These are phyloP conservation scores for Dioszegia aurantiaca DNA, from an alignment of 768 basidiomycete genomes.

Conservation along the genomic window DNA sequence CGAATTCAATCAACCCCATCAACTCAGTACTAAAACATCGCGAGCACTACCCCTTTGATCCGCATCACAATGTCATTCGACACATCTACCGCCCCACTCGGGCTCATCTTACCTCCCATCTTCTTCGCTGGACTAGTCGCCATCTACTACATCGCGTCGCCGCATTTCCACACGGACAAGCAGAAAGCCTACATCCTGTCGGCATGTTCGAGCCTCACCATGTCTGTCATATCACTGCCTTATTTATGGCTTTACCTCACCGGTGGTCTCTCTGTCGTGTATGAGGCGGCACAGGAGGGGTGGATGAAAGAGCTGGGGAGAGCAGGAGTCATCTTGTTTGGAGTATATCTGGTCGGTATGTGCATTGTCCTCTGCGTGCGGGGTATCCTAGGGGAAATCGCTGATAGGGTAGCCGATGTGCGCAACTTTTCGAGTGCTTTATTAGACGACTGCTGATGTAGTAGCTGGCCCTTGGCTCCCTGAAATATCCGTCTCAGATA, in stretches of 20 bases:
- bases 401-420: constrained; percentile 26
- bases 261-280: constrained; percentile 43
- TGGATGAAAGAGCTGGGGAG: constrained; percentile 40
- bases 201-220: constrained; percentile 53
- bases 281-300: constrained; percentile 33
- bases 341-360: constrained; percentile 56
- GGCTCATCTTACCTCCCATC: constrained; percentile 4
- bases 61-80: too few species aligned
- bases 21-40: too few species aligned
- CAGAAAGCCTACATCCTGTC: constrained; percentile 59
- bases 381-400: not conserved
- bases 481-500: constrained; percentile 57
- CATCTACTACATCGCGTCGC: constrained; percentile 9
- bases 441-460: constrained; percentile 3
- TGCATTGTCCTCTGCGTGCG: not conserved
- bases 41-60: too few species aligned
- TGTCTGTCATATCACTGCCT: constrained; percentile 56
- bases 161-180: constrained; percentile 51
- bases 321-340: constrained; percentile 54
- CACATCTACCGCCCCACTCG: not conserved
- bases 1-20: too few species aligned
- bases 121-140: constrained; percentile 8
- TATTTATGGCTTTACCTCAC: constrained; percentile 50
- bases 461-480: constrained; percentile 54
- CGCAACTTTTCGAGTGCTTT: not conserved